Evolutionary conservation across 495 filamentous ascomycete genomes (phyloP).

Genomic region (Penicillium steckii): DNA sequence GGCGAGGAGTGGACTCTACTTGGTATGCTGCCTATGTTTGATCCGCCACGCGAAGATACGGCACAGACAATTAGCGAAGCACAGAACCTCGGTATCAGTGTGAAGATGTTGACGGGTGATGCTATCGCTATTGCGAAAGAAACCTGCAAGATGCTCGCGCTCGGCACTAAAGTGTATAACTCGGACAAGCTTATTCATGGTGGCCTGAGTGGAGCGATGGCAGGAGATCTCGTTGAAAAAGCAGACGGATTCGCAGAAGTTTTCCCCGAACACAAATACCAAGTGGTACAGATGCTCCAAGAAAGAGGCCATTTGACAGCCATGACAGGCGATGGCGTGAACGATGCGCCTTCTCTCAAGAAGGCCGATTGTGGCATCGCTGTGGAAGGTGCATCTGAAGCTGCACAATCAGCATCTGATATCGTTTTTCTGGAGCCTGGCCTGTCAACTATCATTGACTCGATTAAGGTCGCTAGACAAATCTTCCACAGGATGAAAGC

Average conservation of each 20-base stretch:
- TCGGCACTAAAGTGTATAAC: conserved; percentile 76
- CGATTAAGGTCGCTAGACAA: conserved; percentile 72
- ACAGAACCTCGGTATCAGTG: conserved; percentile 67
- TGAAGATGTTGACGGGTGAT: conserved; percentile 77
- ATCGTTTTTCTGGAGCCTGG: conserved; percentile 75
- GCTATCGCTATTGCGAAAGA: conserved; percentile 75
- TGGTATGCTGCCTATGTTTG: conserved; percentile 74
- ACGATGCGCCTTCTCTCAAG: conserved; percentile 94
- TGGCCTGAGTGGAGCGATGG: conserved; percentile 65
- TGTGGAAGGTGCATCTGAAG: conserved; percentile 72
- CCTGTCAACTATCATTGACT: conserved; percentile 70
- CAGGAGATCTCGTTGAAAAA: conserved; percentile 69
- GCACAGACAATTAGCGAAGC: conserved; percentile 72
- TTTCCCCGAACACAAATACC: conserved; percentile 97
- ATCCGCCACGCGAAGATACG: conserved; percentile 74
- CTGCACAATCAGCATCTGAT: conserved; percentile 70
- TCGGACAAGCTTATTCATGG: conserved; percentile 69
- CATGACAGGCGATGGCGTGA: conserved; percentile 98
- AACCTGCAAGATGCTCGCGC: conserved; percentile 72
- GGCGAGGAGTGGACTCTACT: conserved; percentile 63
- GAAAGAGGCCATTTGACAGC: conserved; percentile 94
- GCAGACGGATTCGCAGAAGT: conserved; percentile 81
- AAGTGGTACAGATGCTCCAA: conserved; percentile 95
- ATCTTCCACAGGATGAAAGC: conserved; percentile 82
- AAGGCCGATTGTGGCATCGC: conserved; percentile 82